These are phyloP conservation scores for Platanthera zijinensis DNA, from an alignment of 106 monocot genomes.

Conservation along the genomic window DNA sequence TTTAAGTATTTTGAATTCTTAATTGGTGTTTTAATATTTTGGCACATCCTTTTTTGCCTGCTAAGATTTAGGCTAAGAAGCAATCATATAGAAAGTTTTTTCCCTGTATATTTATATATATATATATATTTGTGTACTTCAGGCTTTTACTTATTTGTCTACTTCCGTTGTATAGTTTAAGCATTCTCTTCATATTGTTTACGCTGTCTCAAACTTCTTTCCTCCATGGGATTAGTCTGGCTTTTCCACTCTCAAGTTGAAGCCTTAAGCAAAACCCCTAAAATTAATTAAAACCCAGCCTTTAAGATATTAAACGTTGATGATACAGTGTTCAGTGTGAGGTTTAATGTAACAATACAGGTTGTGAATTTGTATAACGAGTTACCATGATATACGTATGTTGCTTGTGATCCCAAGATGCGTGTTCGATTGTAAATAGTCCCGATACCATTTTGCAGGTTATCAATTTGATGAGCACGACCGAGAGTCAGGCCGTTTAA, in stretches of 20 bases:
- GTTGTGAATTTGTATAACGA: background rate
- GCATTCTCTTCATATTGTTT: background rate
- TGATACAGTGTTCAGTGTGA: background rate
- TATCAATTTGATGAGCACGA: slow-evolving; percentile 54
- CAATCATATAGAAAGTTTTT: no score
- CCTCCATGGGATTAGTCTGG: background rate
- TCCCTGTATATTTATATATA: no score
- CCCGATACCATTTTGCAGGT: slow-evolving; percentile 44
- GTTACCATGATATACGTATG: background rate
- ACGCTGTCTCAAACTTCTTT: background rate
- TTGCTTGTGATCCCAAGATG: background rate
- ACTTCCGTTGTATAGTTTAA: background rate
- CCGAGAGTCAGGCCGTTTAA: slow-evolving; percentile 33
- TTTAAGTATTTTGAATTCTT: background rate
- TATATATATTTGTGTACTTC: no score
- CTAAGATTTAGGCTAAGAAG: no score
- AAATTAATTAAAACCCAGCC: background rate
- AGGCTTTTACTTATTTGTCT: no score
- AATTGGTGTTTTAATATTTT: background rate
- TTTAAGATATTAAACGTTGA: background rate
- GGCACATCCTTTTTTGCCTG: background rate
- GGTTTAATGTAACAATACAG: background rate
- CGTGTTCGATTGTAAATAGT: background rate
- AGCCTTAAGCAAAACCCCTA: background rate
- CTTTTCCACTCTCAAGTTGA: background rate